A percentile compares a stretch with the other conserved stretches of the same genome.
Conservation (phyloP, 352 stramenopile species). For the Phytophthora hybrid region DNA sequence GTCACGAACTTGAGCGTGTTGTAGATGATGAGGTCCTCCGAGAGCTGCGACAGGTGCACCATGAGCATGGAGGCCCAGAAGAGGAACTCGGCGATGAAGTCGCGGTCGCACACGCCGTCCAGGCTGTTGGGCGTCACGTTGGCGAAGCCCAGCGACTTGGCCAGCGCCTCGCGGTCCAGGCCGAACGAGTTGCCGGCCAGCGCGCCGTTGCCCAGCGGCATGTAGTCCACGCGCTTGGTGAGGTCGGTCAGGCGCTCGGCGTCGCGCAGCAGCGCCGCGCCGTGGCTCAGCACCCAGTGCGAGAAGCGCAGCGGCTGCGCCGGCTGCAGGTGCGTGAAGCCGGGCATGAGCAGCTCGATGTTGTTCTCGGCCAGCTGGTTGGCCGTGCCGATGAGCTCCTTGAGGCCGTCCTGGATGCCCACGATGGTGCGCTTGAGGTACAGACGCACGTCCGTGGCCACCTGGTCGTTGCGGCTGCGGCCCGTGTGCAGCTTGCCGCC, state of each 20-base stretch:
- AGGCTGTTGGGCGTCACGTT: constrained; percentile 96
- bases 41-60: constrained; percentile 97
- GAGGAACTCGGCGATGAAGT: constrained; percentile 99
- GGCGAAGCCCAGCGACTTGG: constrained; percentile 94
- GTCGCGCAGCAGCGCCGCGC: constrained; percentile 94
- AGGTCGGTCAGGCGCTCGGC: constrained; percentile 94
- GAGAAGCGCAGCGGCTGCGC: constrained; percentile 98
- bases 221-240: constrained; percentile 95
- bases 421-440: constrained; percentile 91
- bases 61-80: constrained; percentile 97
- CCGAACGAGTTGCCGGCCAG: constrained; percentile 98
- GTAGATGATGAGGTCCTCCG: constrained; percentile 99
- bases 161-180: constrained; percentile 95
- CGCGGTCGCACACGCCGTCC: constrained; percentile 98
- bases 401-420: constrained; percentile 76
- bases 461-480: constrained; percentile 97
- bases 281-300: constrained; percentile 98
- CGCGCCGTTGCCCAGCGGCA: constrained; percentile 97
- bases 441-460: constrained; percentile 97
- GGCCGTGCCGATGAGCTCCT: constrained; percentile 92
- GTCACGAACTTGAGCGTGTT: constrained; percentile 95
- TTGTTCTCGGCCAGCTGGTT: constrained; percentile 91
- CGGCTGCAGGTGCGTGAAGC: constrained; percentile 99
- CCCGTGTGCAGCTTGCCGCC: constrained; percentile 98
- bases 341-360: constrained; percentile 97